A percentile compares a stretch with the other conserved stretches of the same genome.
Evolutionary conservation across 2,329 filamentous ascomycete genomes (phyloP).

Genomic region (Talaromyces sp.): DNA sequence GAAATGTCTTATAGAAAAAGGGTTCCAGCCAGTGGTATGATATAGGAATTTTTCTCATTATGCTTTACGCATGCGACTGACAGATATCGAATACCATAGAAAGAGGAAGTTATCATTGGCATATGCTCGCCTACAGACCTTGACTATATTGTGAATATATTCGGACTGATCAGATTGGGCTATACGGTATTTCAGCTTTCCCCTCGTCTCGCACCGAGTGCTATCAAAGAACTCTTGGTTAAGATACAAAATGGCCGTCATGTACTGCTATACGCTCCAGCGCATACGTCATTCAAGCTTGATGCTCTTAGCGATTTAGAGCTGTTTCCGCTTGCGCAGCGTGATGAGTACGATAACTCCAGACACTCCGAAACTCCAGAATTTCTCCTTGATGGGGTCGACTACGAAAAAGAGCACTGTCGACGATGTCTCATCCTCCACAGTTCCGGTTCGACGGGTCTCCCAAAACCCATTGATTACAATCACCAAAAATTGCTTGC

Average conservation of each 20-base stretch:
- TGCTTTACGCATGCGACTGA: not conserved
- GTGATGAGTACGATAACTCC: conserved; percentile 6
- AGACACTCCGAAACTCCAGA: conserved; percentile 5
- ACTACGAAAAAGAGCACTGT: not conserved
- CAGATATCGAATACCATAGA: conserved; percentile 5
- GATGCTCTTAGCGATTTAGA: conserved; percentile 6
- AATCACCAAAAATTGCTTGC: conserved; percentile 8
- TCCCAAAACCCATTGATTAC: conserved; percentile 11
- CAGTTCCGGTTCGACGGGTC: conserved; percentile 8
- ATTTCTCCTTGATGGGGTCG: conserved; percentile 1
- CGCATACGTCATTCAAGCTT: conserved; percentile 8
- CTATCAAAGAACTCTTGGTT: conserved; percentile 5
- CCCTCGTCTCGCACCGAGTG: conserved; percentile 5
- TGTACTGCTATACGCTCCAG: conserved; percentile 7
- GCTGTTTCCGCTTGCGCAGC: not conserved
- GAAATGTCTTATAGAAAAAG: conserved; percentile 9
- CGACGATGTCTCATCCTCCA: conserved; percentile 9
- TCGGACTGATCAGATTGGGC: conserved; percentile 6
- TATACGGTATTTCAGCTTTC: conserved; percentile 10
- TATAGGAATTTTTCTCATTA: not conserved
- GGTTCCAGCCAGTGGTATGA: conserved; percentile 5
- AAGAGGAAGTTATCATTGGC: conserved; percentile 5
- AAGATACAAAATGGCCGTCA: conserved; percentile 1
- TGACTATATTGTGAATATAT: conserved; percentile 11
- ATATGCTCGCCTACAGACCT: conserved; percentile 6